A percentile compares a stretch with the other conserved stretches of the same genome.
phyloP scores from a whole-genome alignment of 106 monocot species.

The Vanilla planifolia region DNA sequence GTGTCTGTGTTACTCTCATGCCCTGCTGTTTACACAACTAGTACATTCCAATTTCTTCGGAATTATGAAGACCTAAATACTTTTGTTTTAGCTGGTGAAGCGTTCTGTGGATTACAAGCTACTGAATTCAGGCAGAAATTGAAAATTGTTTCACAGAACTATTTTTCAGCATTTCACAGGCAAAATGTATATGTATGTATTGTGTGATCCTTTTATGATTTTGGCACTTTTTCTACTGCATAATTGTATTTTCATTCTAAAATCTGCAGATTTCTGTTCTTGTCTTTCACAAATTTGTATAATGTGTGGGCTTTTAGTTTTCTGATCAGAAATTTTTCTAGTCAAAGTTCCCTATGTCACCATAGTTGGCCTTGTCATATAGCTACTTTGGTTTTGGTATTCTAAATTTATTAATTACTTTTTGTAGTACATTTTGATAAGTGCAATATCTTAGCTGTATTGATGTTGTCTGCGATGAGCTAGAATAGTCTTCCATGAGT shows the following conservation, averaged over 20 bases:
- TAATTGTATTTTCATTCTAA: too few relatives aligned
- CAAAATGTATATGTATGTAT: slow-evolving; percentile 95
- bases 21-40: slow-evolving; percentile 76
- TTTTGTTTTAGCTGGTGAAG: slow-evolving; percentile 95
- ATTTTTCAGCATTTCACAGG: slow-evolving; percentile 63
- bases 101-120: slow-evolving; percentile 85
- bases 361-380: neutral
- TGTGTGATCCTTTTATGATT: too few relatives aligned
- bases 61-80: slow-evolving; percentile 94
- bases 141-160: slow-evolving; percentile 70
- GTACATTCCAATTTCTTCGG: slow-evolving; percentile 81
- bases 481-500: neutral
- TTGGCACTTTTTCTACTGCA: too few relatives aligned
- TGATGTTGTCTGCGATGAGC: neutral
- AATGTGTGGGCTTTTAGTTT: too few relatives aligned
- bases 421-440: slow-evolving; percentile 1
- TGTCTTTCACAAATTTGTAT: too few relatives aligned
- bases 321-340: neutral
- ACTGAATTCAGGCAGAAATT: slow-evolving; percentile 81
- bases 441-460: neutral
- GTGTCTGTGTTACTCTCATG: slow-evolving; percentile 84
- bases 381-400: neutral
- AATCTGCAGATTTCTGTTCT: too few relatives aligned
- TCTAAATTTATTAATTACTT: neutral
- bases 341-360: neutral